These are phyloP conservation scores for Cercophora sp. DNA, from an alignment of 495 filamentous ascomycete genomes.

Conservation along the genomic window DNA sequence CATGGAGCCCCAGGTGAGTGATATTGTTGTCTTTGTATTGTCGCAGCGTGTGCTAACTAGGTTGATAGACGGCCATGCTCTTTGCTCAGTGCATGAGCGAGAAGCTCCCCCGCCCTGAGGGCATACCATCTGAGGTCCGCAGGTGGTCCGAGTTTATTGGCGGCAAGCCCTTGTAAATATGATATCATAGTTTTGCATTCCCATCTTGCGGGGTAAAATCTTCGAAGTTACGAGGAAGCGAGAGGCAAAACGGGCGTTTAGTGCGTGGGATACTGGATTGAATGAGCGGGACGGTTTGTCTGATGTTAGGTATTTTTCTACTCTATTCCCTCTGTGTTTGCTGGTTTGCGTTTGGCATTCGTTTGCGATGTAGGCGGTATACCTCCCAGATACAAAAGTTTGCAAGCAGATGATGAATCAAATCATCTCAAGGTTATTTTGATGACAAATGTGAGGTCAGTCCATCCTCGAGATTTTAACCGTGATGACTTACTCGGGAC, in stretches of 20 bases:
- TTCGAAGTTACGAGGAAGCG: neutral
- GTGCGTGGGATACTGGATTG: neutral
- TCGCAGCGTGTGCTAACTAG: slow-evolving; percentile 16
- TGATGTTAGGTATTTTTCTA: neutral
- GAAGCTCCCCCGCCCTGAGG: slow-evolving; percentile 81
- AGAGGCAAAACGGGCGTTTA: neutral
- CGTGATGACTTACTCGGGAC: too few relatives aligned
- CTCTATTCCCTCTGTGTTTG: neutral
- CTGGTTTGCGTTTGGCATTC: neutral
- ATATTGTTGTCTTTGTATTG: slow-evolving; percentile 9
- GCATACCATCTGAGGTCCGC: slow-evolving; percentile 82
- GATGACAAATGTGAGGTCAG: too few relatives aligned
- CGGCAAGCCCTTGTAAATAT: slow-evolving; percentile 75
- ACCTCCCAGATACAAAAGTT: neutral
- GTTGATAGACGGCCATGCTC: slow-evolving; percentile 77
- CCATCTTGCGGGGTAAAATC: too few relatives aligned
- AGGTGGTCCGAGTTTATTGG: slow-evolving; percentile 94
- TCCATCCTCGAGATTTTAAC: too few relatives aligned
- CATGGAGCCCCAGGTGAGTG: slow-evolving; percentile 95
- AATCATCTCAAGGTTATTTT: too few relatives aligned
- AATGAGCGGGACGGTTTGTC: neutral
- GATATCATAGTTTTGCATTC: neutral
- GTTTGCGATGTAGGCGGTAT: neutral
- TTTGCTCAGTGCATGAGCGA: slow-evolving; percentile 95
- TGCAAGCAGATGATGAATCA: neutral